Evolutionary conservation across 1,284 basidiomycete species (phyloP), one percentile per base, ranked within the genome.

Genomic region (Leccinum fallax): DNA sequence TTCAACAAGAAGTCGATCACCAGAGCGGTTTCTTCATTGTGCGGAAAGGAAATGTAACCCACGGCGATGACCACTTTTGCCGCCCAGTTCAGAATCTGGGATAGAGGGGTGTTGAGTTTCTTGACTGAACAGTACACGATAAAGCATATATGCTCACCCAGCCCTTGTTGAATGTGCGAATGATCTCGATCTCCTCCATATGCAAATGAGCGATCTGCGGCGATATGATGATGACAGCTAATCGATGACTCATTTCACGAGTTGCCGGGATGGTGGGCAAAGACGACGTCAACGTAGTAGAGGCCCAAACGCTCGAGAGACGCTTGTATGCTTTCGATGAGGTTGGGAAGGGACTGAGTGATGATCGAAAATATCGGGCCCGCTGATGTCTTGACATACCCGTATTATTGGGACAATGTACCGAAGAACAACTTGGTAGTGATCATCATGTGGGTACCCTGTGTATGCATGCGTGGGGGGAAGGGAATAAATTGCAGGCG

Each of bases 331-430:
- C 85, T 88, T 69, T 91, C 87, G 66, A 90, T 79, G 66, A 88
- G 80, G 71, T 80, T 85, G 11, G 36, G 36, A 38, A 38, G 36
- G 15, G 15, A 38, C 36, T 15, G 36, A 38, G 15, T 16, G 36
- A 38, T 38, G 15, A 38, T 38, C 7, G 36, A 38, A 38, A 0
- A 16, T 16, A 16, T 38, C 4, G 1, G 34, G 46, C 58, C 83
- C 81, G 85, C 81, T 90, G 89, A 76, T 92, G 91, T 58, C 89
- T 78, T 16, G 80, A 82, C 19, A 87, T 76, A 55, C 86, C 86
- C 13, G 69, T 74, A 52, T 79, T 80, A 65, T 88, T 87, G 4
- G 82, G 85, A 58, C 85, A 84, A 73, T 4, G 72, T 65, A 24
- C 80, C 80, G 75, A 79, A 83, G 69, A 78, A 83, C 28, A 84